Conservation (phyloP, 2,329 filamentous ascomycete genomes). For the Colletotrichum siamense region DNA sequence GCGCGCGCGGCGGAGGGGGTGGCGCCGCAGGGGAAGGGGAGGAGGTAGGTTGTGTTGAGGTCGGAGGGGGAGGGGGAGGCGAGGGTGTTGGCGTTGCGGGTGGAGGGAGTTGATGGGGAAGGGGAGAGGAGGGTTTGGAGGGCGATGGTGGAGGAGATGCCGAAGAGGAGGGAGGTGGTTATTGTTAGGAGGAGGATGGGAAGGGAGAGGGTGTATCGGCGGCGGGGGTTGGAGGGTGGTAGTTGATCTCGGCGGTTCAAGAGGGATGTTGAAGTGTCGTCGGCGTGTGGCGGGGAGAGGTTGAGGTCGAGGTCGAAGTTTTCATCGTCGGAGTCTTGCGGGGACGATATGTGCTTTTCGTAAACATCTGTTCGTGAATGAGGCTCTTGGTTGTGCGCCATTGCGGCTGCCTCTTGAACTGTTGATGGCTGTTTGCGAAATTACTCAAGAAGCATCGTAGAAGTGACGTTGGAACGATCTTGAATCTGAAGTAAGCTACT, state of each 20-base stretch:
- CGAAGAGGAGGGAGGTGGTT: neutral
- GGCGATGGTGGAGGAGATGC: neutral
- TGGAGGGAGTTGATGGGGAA: neutral
- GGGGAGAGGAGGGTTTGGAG: neutral
- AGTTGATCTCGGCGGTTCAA: rapidly evolving
- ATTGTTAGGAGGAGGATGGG: neutral
- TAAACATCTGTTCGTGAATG: neutral
- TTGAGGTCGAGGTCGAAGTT: rapidly evolving
- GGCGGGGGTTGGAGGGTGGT: neutral
- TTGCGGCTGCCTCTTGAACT: rapidly evolving
- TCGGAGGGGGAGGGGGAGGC: neutral
- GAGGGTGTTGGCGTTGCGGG: conserved; percentile 17
- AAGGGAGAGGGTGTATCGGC: neutral
- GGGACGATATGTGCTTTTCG: rapidly evolving
- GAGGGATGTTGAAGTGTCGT: neutral
- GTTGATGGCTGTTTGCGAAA: rapidly evolving
- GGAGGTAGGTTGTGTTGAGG: neutral
- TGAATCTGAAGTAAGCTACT: neutral
- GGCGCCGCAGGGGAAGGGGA: neutral
- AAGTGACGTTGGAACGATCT: neutral
- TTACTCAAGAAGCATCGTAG: neutral
- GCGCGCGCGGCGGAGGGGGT: conserved; percentile 8
- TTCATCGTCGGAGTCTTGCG: neutral
- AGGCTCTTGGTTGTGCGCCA: neutral
- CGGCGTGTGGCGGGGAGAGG: rapidly evolving